Base-by-base conservation (phyloP, 371 early-diverging fungal species). In the Dipsacomyces acuminosporus region DNA sequence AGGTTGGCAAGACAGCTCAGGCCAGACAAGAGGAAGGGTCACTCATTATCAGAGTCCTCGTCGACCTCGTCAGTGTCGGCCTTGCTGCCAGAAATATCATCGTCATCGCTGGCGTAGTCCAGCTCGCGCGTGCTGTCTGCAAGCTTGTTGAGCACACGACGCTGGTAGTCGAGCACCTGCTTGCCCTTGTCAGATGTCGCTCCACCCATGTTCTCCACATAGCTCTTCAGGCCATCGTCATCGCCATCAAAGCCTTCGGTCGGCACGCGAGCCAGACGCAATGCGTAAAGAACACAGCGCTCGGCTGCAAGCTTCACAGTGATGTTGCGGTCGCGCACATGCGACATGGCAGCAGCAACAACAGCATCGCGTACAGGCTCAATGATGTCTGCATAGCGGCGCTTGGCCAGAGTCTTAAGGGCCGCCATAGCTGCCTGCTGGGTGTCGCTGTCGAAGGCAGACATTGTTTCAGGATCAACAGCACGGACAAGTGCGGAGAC, bases 271-370 rank as follows among this genome's bases (percentile, higher is more conserved):
- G 75, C 76, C 54, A 85, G 48, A 23, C 84, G 78, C 38, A 93
- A 61, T 15, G 80, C 54, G 49, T 87, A 81, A 35, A 91, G 48
- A 57, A 91, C 61, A 3, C 88, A 80, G 6, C 88, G 78, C 71
- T 93, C 93, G 0, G 87, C 85, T 2, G 91, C 86, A 38, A 89
- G 69, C 70, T 91, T 93, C 56, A 93, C 79, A 1, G 90, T 85
- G 24, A 87, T 81, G 43, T 77, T 81, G 43, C 91, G 80, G 56
- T 88, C 88, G 13, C 87, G 82, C 8, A 88, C 89, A 60, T 78
- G 81, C 5, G 64, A 52, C 85, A 90, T 84, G 41, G 84, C 73
- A 2, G 80, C 74, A 1, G 83, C 79, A 9, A 90, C 80, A n/a
- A 89, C 51, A 13, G 64, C 41, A 20, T 58, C 55, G 48, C 87